These are phyloP conservation scores for Psilocybe cyanescens DNA, from an alignment of 768 basidiomycete species.

Conservation along the genomic window DNA sequence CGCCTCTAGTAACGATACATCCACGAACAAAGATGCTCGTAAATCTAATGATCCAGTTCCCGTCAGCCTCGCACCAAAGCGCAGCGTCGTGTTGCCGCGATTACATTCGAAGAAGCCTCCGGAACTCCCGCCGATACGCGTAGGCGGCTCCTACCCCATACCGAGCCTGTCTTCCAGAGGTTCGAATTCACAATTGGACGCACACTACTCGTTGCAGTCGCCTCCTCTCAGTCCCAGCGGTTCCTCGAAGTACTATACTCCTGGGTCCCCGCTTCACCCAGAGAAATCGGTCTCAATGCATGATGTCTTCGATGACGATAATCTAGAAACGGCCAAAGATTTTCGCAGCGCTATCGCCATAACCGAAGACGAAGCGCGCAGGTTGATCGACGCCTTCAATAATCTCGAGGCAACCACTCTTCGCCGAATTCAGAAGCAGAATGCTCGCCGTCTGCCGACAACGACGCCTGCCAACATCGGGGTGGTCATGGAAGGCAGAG, in stretches of 20 bases:
- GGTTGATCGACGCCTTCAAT: constrained; percentile 70
- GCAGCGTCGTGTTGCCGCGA: constrained; percentile 31
- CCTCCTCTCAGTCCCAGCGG: constrained; percentile 2
- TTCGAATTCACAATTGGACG: background rate
- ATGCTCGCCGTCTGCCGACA: constrained; percentile 36
- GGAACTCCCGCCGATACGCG: constrained; percentile 31
- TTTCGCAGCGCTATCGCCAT: constrained; percentile 63
- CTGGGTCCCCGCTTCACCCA: constrained; percentile 25
- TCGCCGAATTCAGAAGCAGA: constrained; percentile 48
- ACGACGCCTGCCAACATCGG: constrained; percentile 32
- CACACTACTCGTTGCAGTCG: background rate
- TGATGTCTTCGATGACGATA: constrained; percentile 56
- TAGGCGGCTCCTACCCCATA: constrained; percentile 25
- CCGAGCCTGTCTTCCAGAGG: constrained; percentile 6
- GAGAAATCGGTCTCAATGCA: constrained; percentile 26
- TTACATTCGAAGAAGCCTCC: constrained; percentile 36
- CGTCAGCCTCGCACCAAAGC: constrained; percentile 26
- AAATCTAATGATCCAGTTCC: constrained; percentile 3
- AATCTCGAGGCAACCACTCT: constrained; percentile 64
- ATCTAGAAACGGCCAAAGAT: constrained; percentile 54
- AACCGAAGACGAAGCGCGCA: constrained; percentile 66
- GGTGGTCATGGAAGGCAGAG: constrained; percentile 34
- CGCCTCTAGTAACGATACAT: constrained; percentile 23
- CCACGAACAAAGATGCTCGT: constrained; percentile 21
- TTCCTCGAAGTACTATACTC: constrained; percentile 5